These are phyloP conservation scores for Scedosporium boydii DNA, from an alignment of 2,329 filamentous ascomycete species.

Conservation along the genomic window DNA sequence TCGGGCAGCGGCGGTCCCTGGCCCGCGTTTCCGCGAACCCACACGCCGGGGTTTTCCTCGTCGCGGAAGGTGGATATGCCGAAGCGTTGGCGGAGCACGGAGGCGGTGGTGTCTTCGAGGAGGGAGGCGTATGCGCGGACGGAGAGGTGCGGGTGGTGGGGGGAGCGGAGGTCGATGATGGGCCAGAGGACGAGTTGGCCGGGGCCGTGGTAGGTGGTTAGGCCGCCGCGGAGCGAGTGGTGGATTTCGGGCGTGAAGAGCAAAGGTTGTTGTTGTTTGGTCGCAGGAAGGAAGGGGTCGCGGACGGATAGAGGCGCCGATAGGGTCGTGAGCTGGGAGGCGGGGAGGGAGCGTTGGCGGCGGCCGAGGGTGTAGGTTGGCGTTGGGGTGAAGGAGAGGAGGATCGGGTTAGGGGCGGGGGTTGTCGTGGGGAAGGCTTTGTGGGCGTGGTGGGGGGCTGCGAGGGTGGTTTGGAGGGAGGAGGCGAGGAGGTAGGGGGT, in stretches of 20 bases:
- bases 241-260: slow-evolving; percentile 48
- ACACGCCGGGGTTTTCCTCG: slow-evolving; percentile 78
- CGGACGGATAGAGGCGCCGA: slow-evolving; percentile 27
- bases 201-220: slow-evolving; percentile 91
- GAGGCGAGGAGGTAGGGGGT: slow-evolving; percentile 9
- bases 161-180: slow-evolving; percentile 65
- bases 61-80: slow-evolving; percentile 48
- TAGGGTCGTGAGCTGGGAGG: slow-evolving; percentile 34
- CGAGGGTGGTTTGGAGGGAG: slow-evolving; percentile 24
- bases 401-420: slow-evolving; percentile 48
- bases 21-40: slow-evolving; percentile 37
- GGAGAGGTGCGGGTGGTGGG: slow-evolving; percentile 46
- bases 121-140: slow-evolving; percentile 69
- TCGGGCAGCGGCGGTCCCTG: slow-evolving; percentile 17
- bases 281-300: slow-evolving; percentile 11
- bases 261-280: slow-evolving; percentile 18
- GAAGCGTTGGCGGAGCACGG: slow-evolving; percentile 46
- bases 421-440: neutral
- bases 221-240: slow-evolving; percentile 71
- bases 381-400: slow-evolving; percentile 73
- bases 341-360: slow-evolving; percentile 51
- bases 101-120: slow-evolving; percentile 68
- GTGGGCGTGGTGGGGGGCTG: slow-evolving; percentile 11
- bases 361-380: slow-evolving; percentile 88
- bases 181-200: slow-evolving; percentile 92